Evolutionary conservation across 805 yeast genomes (phyloP).

Genomic region (Candida lessepsii): DNA sequence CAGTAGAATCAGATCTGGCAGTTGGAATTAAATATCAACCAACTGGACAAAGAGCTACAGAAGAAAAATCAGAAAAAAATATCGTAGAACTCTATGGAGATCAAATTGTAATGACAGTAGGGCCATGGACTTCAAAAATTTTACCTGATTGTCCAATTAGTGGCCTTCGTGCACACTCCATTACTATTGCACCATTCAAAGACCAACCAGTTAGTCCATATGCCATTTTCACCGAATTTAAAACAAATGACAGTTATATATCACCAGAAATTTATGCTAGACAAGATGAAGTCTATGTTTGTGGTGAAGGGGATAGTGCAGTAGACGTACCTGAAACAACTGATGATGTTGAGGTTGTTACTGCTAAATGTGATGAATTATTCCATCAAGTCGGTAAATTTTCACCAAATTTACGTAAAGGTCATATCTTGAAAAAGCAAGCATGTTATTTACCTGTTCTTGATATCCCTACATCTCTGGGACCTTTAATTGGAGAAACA

Average conservation of each 20-base stretch:
- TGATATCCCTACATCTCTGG: conserved; percentile 87
- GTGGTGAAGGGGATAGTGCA: conserved; percentile 94
- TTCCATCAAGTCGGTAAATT: conserved; percentile 78
- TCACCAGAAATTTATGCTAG: conserved; percentile 95
- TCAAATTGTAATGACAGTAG: conserved; percentile 81
- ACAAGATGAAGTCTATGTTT: conserved; percentile 91
- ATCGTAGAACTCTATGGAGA: conserved; percentile 57
- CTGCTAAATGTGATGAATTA: conserved; percentile 83
- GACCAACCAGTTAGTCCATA: conserved; percentile 78
- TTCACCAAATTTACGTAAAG: conserved; percentile 65
- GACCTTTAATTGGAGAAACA: conserved; percentile 93
- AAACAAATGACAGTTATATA: conserved; percentile 68
- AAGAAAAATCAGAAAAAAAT: conserved; percentile 9
- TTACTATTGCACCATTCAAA: conserved; percentile 78
- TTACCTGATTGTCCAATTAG: conserved; percentile 92
- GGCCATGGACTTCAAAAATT: conserved; percentile 95
- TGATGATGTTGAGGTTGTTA: conserved; percentile 86
- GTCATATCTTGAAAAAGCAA: conserved; percentile 77
- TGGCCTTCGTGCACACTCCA: conserved; percentile 92
- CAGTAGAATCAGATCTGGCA: conserved; percentile 64
- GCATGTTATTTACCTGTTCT: conserved; percentile 95
- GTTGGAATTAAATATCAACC: conserved; percentile 69
- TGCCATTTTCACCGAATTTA: conserved; percentile 91
- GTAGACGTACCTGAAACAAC: conserved; percentile 92
- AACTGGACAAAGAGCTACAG: conserved; percentile 32